Percentiles rank a stretch among this genome's conserved stretches.
These are phyloP conservation scores for Edaphochlamys debaryana DNA, from an alignment of 139 green algal species.

Conservation along the genomic window DNA sequence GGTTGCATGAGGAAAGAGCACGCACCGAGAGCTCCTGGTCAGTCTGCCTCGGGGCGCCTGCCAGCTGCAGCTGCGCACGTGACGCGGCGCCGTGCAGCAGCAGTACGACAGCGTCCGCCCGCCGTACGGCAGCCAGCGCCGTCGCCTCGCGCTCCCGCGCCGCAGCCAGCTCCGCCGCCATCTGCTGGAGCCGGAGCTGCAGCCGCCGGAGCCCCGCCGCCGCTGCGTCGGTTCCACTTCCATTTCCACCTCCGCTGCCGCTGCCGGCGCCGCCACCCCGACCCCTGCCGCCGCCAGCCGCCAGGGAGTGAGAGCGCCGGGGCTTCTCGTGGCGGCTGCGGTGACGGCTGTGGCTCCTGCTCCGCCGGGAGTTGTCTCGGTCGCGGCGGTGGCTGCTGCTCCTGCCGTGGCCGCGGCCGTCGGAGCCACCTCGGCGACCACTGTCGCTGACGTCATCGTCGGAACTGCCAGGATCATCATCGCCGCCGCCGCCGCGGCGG, in stretches of 20 bases:
- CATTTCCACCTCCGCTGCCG: neutral
- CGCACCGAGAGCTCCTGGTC: slow-evolving; percentile 28
- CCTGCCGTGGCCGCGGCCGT: neutral
- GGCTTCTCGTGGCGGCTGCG: no score
- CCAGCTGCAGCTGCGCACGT: slow-evolving; percentile 21
- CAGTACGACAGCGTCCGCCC: slow-evolving; percentile 11
- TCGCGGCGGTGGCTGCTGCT: neutral
- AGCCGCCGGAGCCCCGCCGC: neutral
- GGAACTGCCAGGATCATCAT: neutral
- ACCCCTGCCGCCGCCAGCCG: no score
- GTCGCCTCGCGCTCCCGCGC: neutral
- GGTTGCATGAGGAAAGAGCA: no score
- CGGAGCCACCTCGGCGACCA: no score
- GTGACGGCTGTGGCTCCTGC: neutral
- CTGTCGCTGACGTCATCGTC: neutral
- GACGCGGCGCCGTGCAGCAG: slow-evolving; percentile 19
- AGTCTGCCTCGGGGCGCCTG: neutral
- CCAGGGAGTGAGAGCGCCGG: neutral
- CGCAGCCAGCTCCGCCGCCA: neutral
- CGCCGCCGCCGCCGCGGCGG: no score
- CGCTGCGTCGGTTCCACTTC: neutral
- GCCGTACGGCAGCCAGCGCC: neutral
- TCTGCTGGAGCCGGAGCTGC: slow-evolving; percentile 14
- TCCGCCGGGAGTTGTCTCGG: neutral
- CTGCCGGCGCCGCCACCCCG: neutral